Evolutionary conservation across 2,329 filamentous ascomycete species (phyloP).

Genomic region (Diaporthe sp.): DNA sequence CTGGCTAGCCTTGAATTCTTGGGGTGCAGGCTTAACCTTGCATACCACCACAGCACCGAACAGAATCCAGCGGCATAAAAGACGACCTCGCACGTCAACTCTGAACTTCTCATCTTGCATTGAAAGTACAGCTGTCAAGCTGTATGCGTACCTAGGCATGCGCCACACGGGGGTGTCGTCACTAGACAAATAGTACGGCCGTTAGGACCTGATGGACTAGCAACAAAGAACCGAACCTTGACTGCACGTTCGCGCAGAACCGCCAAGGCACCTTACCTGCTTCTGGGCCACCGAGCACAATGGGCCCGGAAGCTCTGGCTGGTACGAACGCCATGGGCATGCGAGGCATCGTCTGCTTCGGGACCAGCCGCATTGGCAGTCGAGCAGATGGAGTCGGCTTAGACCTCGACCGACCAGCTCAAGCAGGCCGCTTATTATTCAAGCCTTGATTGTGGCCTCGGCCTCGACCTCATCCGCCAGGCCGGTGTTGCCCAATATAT

Average conservation of each 20-base stretch:
- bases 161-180: neutral
- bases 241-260: neutral
- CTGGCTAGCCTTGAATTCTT: constrained; percentile 2
- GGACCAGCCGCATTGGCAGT: neutral
- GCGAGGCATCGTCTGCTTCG: neutral
- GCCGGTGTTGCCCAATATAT: constrained; percentile 8
- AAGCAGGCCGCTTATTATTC: neutral
- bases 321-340: neutral
- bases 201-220: neutral
- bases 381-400: neutral
- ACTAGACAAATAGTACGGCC: neutral
- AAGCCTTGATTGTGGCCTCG: constrained; percentile 9
- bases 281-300: neutral
- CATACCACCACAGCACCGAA: neutral
- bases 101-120: neutral
- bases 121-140: constrained; percentile 29
- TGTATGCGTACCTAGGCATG: neutral
- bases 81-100: neutral
- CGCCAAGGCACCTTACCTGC: neutral
- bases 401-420: neutral
- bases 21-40: constrained; percentile 3
- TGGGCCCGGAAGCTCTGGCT: neutral
- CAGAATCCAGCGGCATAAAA: neutral
- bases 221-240: neutral
- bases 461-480: constrained; percentile 12